Percentiles rank a stretch among this genome's conserved stretches.
phyloP scores from a whole-genome alignment of 768 basidiomycete genomes.

The Hortiboletus flavorubellus region DNA sequence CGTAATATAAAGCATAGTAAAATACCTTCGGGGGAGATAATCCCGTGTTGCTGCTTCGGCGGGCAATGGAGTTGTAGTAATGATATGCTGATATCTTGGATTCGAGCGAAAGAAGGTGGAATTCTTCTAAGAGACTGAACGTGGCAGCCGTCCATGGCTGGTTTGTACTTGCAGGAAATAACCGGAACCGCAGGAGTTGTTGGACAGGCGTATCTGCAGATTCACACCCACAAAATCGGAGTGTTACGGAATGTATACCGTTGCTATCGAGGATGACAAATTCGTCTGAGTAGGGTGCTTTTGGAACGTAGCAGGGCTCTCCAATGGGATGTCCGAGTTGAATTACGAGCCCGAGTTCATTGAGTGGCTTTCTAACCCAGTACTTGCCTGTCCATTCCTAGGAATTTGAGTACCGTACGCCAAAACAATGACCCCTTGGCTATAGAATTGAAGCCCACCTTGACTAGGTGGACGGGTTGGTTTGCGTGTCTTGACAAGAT shows the following conservation, averaged over 20 bases:
- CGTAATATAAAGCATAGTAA: neutral
- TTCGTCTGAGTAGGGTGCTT: neutral
- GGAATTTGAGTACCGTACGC: too few relatives aligned
- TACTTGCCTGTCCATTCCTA: neutral
- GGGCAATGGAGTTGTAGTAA: constrained; percentile 26
- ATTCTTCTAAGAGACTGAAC: neutral
- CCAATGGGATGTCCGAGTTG: neutral
- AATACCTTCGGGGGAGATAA: constrained; percentile 9
- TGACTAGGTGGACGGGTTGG: neutral
- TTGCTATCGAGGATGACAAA: neutral
- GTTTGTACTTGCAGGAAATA: constrained; percentile 32
- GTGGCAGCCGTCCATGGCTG: constrained; percentile 24
- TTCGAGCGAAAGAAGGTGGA: constrained; percentile 8
- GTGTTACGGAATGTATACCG: neutral
- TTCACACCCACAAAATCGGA: neutral
- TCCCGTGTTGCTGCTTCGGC: constrained; percentile 27
- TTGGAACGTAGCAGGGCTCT: neutral
- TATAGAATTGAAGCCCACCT: neutral
- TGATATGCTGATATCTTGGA: constrained; percentile 32
- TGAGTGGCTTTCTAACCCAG: neutral
- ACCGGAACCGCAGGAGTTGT: constrained; percentile 16
- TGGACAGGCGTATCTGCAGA: neutral
- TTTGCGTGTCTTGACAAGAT: neutral
- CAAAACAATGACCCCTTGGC: too few relatives aligned
- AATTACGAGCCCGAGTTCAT: neutral